Percentiles rank a stretch among this genome's conserved stretches.
These are phyloP conservation scores for Trapa bicornis DNA, from an alignment of 345 rosid species.

Conservation along the genomic window DNA sequence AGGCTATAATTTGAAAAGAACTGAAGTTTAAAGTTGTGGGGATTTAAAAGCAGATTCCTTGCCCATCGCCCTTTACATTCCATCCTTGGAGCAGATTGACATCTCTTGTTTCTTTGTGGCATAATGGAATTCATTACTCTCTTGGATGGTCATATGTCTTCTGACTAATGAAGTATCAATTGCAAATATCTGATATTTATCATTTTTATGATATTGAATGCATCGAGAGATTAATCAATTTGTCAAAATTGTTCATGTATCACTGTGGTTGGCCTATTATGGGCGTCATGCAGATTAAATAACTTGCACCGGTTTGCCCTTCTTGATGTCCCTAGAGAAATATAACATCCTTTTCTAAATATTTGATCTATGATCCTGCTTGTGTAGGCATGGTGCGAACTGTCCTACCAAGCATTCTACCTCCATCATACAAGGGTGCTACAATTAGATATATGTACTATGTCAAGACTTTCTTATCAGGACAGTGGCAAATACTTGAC, in stretches of 20 bases:
- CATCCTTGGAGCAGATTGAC: too few species aligned
- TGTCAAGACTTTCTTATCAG: constrained; percentile 45
- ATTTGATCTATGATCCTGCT: constrained; percentile 6
- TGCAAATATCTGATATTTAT: too few species aligned
- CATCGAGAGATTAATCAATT: background rate
- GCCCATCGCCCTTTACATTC: too few species aligned
- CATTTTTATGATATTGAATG: too few species aligned
- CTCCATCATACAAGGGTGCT: constrained; percentile 81
- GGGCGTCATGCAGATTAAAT: background rate
- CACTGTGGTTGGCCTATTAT: background rate
- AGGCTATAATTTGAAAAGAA: background rate
- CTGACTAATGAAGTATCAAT: too few species aligned
- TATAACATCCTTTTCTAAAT: background rate
- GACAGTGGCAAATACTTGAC: constrained; percentile 55
- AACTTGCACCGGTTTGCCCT: background rate
- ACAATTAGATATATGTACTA: constrained; percentile 82
- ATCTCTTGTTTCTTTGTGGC: background rate
- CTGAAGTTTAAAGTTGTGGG: background rate
- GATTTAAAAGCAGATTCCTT: background rate
- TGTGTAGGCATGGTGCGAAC: constrained; percentile 62
- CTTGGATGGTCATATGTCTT: background rate
- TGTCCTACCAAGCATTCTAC: constrained; percentile 57
- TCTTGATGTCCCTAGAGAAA: background rate
- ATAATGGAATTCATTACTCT: background rate
- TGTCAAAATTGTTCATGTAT: background rate